These are phyloP conservation scores for Gremmenia infestans DNA, from an alignment of 2,329 filamentous ascomycete species.

Conservation along the genomic window DNA sequence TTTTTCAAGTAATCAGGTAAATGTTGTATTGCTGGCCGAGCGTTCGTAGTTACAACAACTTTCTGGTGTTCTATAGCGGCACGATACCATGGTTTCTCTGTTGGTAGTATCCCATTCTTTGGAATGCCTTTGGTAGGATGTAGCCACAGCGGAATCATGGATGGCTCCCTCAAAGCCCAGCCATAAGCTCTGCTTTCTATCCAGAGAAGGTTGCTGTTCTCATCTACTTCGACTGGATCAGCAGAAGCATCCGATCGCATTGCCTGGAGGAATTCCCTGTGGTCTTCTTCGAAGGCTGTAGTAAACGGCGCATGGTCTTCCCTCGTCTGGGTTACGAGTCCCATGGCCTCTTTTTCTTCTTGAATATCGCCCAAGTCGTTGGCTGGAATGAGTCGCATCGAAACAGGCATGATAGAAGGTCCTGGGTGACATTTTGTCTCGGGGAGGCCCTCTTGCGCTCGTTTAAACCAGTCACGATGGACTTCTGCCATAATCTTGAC, in stretches of 20 bases:
- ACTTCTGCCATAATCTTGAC: constrained; percentile 20
- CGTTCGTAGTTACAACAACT: neutral
- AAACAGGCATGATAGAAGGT: constrained; percentile 10
- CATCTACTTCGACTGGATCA: constrained; percentile 16
- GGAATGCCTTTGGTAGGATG: constrained; percentile 21
- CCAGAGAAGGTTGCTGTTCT: constrained; percentile 16
- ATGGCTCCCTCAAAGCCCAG: constrained; percentile 20
- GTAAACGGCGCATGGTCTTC: constrained; percentile 23
- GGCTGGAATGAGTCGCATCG: constrained; percentile 16
- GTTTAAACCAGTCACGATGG: constrained; percentile 21
- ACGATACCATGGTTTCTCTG: constrained; percentile 9
- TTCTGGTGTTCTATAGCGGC: neutral
- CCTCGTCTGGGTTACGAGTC: constrained; percentile 16
- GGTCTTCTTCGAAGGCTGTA: constrained; percentile 13
- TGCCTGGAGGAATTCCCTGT: constrained; percentile 16
- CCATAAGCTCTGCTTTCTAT: constrained; percentile 23
- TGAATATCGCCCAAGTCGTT: constrained; percentile 6
- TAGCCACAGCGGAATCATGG: constrained; percentile 25
- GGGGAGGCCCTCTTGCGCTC: neutral
- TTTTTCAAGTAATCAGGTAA: constrained; percentile 1
- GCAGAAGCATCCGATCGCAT: constrained; percentile 13
- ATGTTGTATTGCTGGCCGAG: neutral
- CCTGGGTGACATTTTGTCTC: constrained; percentile 4
- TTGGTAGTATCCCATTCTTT: neutral
- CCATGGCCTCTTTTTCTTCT: constrained; percentile 9